Evolutionary conservation across 1,139 yeast species (phyloP).

Genomic region (Williopsis jadinii): DNA sequence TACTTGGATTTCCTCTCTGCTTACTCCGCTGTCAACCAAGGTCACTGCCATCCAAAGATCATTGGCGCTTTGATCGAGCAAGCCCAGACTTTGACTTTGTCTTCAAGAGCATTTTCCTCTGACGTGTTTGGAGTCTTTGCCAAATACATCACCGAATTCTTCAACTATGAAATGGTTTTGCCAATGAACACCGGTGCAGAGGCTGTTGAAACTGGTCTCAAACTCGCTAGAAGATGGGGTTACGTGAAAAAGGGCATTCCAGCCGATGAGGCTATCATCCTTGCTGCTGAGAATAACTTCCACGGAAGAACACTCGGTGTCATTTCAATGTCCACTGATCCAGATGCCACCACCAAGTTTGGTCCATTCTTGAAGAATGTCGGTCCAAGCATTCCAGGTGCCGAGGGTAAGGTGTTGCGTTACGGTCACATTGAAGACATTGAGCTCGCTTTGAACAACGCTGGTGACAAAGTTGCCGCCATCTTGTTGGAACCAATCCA

Average conservation of each 20-base stretch:
- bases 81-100: slow-evolving; percentile 75
- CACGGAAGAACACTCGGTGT: slow-evolving; percentile 96
- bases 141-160: slow-evolving; percentile 81
- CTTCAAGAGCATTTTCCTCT: slow-evolving; percentile 89
- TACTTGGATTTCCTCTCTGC: slow-evolving; percentile 87
- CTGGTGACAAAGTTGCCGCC: slow-evolving; percentile 91
- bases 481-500: slow-evolving; percentile 92
- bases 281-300: slow-evolving; percentile 84
- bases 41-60: slow-evolving; percentile 96
- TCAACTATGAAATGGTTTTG: slow-evolving; percentile 85
- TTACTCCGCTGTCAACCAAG: slow-evolving; percentile 96
- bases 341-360: slow-evolving; percentile 81
- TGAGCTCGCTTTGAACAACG: slow-evolving; percentile 71
- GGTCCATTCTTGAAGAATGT: slow-evolving; percentile 88
- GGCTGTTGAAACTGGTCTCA: slow-evolving; percentile 94
- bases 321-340: slow-evolving; percentile 93
- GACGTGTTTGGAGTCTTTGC: slow-evolving; percentile 87
- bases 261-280: slow-evolving; percentile 73
- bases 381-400: slow-evolving; percentile 69
- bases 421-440: slow-evolving; percentile 83
- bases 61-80: slow-evolving; percentile 80
- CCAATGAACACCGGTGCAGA: slow-evolving; percentile 99
- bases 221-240: slow-evolving; percentile 97
- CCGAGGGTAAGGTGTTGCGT: slow-evolving; percentile 40
- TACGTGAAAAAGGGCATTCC: slow-evolving; percentile 83